Evolutionary conservation across 2,329 filamentous ascomycete genomes (phyloP), one percentile per base, ranked within the genome.

Genomic region (Ophiostoma angusticollis): DNA sequence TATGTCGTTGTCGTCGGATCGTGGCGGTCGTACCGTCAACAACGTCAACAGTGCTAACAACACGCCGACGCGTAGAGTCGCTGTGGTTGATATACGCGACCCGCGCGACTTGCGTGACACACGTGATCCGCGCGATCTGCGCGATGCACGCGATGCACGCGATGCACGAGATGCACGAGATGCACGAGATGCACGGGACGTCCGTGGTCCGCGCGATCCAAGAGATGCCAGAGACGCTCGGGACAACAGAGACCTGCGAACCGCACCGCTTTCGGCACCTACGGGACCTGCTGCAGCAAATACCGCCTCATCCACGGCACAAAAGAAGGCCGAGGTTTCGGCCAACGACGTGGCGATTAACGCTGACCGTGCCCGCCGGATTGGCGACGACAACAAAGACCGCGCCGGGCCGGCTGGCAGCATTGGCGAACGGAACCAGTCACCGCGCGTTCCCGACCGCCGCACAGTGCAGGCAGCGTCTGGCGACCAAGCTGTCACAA

Each of bases 361-460:
- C 44, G 70, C 72, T 1, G 68, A 72, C 37, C 63, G 72, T 41
- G 68, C 70, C 22, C 63, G 68, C 8, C 55, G 70, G 5, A 63
- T 72, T 52, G 55, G 8, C 46, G 54, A 16, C 59, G 67, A 45
- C 67, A 70, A 4, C 62, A 68, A 6, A 54, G 56, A 30, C 60
- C 23, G 65, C 68, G 21, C 59, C 65, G 27, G 49, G 38, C 39
- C 55, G 52, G n/a, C 47, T 59, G 12, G 13, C 24, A 25, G 33
- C 6, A 21, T 31, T 18, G 25, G 29, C 4, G 37, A 31, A 4
- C 55, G 61, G 17, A 57, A 57, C 3, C 63, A 66, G 38, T 78
- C 74, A 7, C 70, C 74, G 5, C 63, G 70, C 47, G 57, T 63
- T 45, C 50, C 55, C 16, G 61, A 63, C 17, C 58, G 61, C 17